Base-by-base conservation (phyloP, 2,329 filamentous ascomycete genomes). In the Fusarium papillatum region DNA sequence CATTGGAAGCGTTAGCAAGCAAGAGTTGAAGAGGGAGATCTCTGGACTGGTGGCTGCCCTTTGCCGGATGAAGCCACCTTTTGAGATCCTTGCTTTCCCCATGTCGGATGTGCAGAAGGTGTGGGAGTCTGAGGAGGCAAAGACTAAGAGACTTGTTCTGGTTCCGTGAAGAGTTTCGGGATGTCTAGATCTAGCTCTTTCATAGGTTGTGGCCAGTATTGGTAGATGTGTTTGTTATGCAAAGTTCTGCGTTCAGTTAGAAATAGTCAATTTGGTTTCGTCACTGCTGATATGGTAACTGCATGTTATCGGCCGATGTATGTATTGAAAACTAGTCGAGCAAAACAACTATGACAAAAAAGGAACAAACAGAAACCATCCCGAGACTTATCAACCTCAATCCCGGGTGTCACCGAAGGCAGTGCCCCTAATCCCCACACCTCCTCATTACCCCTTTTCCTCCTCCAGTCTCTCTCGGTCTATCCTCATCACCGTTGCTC, bases 71-170 rank as follows among this genome's bases (percentile, higher is more conserved):
- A 41, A 70, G 24, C 29, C n/a, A 14, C 67, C 70, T 2, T 69
- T 69, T 60, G 67, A 64, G 14, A 57, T 70, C 10, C 19, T 29
- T 24, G 36, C 70, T 16, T 48, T 55, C 9, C 48, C 63, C 8
- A 60, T 72, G 67, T 63, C 67, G 1, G 67, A 70, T 16, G 70
- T 64, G n/a, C 38, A 60, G 24, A 57, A 31, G 13, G 57, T 66
- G 19, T 72, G 70, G 67, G 41, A 70, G 31, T 59, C 43, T 16
- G 34, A 64, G n/a, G 63, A 63, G 8, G 34, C n/a, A 14, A 8
- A 60, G 29, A 29, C 10, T 4, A 70, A 70, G 63, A 66, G 70
- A 5, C 57, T 72, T 29, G 67, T 72, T 22, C 36, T 72, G 41
- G 50, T 72, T 7, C 70, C 70, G 4, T 69, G 26, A 41, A 36